Evolutionary conservation across 148 eudicot genomes (phyloP), one percentile per base, ranked within the genome.

Genomic region (Tetragonia tetragonoides): DNA sequence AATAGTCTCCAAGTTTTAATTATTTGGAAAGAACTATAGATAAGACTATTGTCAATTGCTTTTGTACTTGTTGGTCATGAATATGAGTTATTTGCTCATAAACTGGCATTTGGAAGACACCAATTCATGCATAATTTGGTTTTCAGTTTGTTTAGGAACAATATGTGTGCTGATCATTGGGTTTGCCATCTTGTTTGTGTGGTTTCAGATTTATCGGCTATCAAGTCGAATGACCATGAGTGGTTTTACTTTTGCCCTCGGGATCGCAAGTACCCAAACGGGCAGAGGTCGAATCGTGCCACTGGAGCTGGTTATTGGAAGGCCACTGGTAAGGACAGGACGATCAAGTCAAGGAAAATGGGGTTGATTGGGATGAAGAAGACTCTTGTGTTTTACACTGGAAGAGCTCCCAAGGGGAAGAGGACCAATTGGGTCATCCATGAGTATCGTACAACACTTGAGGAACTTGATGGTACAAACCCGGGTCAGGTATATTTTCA

Each of bases 181-280:
- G 18, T 37, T n/a, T 75, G 70, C 21, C 15, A 10, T 41, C 17
- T 75, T 81, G 57, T 34, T 65, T 61, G 18, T 76, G 76, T 81
- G 66, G 21, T 63, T 87, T 72, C 91, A 96, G 99, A 74, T 84
- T 73, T 88, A 83, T 96, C 99, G 6, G 78, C 83, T 72, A 84
- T 96, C 64, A 82, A 87, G 84, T 84, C 90, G 7, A 42, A 56
- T 38, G 99, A 96, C 77, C 87, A 86, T 21, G 98, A 93, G 73
- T 96, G 99, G 99, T 93, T 93, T 83, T 96, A 82, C 85, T 96
- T 96, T 82, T 91, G 99, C 70, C 97, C 98, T 0, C 91, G 90
- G 69, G 99, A 96, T 84, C 88, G 98, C 46, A 96, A 96, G 83
- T 96, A 93, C 76, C 97, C 94, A 6, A 96, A 85, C 63, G 98